Conservation (phyloP, 768 basidiomycete genomes). For the Scleroderma citrinum region DNA sequence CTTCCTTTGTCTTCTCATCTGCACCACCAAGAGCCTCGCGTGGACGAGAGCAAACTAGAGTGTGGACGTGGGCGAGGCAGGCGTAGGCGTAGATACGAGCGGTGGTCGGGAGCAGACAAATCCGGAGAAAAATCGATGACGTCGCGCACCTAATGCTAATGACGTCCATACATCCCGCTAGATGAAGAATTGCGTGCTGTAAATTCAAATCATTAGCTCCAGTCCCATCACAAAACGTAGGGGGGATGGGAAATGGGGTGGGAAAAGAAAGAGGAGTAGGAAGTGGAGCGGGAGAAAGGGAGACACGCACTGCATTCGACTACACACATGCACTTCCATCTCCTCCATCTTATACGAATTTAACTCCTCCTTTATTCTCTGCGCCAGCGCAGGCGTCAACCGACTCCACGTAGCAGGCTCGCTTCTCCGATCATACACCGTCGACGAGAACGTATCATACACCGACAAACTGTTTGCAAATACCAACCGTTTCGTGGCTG, state of each 20-base stretch:
- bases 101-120: constrained; percentile 22
- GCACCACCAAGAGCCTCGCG: too few relatives aligned
- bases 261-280: constrained; percentile 9
- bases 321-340: constrained; percentile 96
- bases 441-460: constrained; percentile 92
- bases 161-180: constrained; percentile 20
- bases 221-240: not conserved
- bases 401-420: constrained; percentile 98
- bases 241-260: constrained; percentile 6
- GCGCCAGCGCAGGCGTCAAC: constrained; percentile 89
- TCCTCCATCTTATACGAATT: constrained; percentile 99
- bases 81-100: not conserved
- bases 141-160: constrained; percentile 12
- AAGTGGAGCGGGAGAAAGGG: constrained; percentile 2
- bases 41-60: too few relatives aligned
- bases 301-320: constrained; percentile 76
- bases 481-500: constrained; percentile 64
- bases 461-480: constrained; percentile 93
- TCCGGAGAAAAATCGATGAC: too few relatives aligned
- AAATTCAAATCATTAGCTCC: constrained; percentile 1
- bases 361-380: constrained; percentile 96
- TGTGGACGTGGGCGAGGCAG: too few relatives aligned
- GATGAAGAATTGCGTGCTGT: constrained; percentile 85
- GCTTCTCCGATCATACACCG: constrained; percentile 89
- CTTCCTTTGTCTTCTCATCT: too few relatives aligned